phyloP scores from a whole-genome alignment of 2,329 filamentous ascomycete genomes.

The Chrysosporium queenslandicum region DNA sequence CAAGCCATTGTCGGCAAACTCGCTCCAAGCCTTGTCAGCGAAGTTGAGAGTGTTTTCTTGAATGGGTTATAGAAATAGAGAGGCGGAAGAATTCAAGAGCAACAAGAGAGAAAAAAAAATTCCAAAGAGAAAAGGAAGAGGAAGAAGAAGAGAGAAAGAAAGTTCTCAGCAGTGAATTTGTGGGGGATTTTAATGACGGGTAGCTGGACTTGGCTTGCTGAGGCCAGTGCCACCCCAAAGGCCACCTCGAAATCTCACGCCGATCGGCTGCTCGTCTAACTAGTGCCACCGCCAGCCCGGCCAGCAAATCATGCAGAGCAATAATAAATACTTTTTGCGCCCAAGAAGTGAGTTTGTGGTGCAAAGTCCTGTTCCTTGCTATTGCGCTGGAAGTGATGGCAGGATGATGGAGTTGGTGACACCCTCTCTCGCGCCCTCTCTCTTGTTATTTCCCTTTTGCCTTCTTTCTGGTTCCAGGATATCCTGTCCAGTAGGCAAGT shows the following conservation, averaged over 20 bases:
- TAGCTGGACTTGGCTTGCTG: not conserved
- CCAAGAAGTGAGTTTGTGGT: too few species aligned
- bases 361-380: too few species aligned
- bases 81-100: not conserved
- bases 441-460: not conserved
- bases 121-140: not conserved
- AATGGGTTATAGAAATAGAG: not conserved
- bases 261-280: not conserved
- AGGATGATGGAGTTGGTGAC: not conserved
- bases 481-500: too few species aligned
- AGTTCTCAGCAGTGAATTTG: not conserved
- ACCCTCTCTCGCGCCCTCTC: not conserved
- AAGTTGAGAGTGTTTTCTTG: too few species aligned
- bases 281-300: not conserved
- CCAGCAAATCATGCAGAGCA: not conserved
- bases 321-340: too few species aligned
- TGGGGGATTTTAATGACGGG: not conserved
- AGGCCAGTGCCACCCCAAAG: not conserved
- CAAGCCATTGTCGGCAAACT: constrained; percentile 50
- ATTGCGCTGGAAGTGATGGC: not conserved
- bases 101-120: not conserved
- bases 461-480: not conserved
- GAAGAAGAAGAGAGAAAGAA: not conserved
- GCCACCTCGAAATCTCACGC: not conserved
- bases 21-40: too few species aligned